These are phyloP conservation scores for Lipomyces anomalus DNA, from an alignment of 805 yeast species.

Conservation along the genomic window DNA sequence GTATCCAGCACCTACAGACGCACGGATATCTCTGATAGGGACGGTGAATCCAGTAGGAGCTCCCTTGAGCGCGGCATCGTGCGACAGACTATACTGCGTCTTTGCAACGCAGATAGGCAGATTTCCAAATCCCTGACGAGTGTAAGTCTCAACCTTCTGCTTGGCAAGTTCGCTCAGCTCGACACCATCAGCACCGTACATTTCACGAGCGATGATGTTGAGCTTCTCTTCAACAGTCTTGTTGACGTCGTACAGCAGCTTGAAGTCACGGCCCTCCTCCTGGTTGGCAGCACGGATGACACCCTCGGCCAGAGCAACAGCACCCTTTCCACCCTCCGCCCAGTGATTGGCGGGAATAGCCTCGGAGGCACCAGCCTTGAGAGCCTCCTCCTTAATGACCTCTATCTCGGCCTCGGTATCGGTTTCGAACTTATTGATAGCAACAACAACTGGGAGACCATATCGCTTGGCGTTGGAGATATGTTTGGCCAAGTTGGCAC, in stretches of 20 bases:
- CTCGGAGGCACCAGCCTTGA: constrained; percentile 87
- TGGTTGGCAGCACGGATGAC: constrained; percentile 58
- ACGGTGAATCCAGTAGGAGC: constrained; percentile 91
- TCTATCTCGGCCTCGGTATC: constrained; percentile 79
- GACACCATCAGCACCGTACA: constrained; percentile 88
- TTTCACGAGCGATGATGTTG: constrained; percentile 67
- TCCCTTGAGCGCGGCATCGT: constrained; percentile 88
- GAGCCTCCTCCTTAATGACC: constrained; percentile 70
- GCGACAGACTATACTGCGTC: constrained; percentile 94
- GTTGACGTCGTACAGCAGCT: constrained; percentile 64
- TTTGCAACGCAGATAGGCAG: constrained; percentile 95
- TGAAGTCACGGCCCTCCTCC: constrained; percentile 44
- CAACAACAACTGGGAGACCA: constrained; percentile 91
- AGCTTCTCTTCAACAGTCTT: constrained; percentile 73
- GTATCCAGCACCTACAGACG: constrained; percentile 95
- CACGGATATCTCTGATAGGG: constrained; percentile 91
- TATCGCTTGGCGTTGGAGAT: constrained; percentile 76
- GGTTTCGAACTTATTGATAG: constrained; percentile 79
- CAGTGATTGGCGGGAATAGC: constrained; percentile 91
- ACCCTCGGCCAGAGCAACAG: constrained; percentile 74
- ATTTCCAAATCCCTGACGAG: constrained; percentile 80
- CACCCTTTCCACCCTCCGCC: constrained; percentile 94
- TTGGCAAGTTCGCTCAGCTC: constrained; percentile 79
- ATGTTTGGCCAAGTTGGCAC: constrained; percentile 85
- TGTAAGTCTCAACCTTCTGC: constrained; percentile 72